Conservation (phyloP, 352 stramenopile species). For the Thalassiosira hispida region DNA sequence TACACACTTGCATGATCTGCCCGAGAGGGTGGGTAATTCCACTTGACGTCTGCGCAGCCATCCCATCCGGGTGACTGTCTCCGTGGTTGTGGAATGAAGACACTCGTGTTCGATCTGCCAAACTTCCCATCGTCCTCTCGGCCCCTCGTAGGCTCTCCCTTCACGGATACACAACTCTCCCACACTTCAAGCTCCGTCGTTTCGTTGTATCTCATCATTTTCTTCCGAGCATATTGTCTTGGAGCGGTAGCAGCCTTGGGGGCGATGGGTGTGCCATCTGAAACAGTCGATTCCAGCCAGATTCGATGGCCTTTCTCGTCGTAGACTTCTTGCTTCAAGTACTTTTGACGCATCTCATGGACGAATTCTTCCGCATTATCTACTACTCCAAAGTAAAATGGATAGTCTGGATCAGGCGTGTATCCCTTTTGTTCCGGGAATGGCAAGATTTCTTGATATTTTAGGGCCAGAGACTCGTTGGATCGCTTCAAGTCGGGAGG, state of each 20-base stretch:
- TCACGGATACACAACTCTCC: constrained; percentile 85
- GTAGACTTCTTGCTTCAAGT: constrained; percentile 58
- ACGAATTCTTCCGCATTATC: constrained; percentile 57
- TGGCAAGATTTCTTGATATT: constrained; percentile 67
- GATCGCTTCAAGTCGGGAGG: constrained; percentile 67
- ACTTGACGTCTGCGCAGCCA: constrained; percentile 89
- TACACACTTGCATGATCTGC: constrained; percentile 89
- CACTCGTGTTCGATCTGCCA: constrained; percentile 75
- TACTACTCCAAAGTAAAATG: constrained; percentile 66
- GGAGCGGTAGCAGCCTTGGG: constrained; percentile 77
- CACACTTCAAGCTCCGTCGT: constrained; percentile 52
- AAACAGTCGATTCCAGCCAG: constrained; percentile 57
- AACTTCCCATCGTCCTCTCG: constrained; percentile 64
- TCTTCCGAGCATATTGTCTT: constrained; percentile 72
- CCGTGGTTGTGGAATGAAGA: constrained; percentile 90
- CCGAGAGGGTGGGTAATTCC: constrained; percentile 63
- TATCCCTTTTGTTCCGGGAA: constrained; percentile 73
- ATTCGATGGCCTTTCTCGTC: constrained; percentile 43
- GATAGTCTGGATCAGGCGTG: constrained; percentile 62
- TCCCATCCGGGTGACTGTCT: constrained; percentile 93
- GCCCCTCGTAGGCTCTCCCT: constrained; percentile 88
- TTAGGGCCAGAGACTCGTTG: constrained; percentile 57
- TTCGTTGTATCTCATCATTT: constrained; percentile 50
- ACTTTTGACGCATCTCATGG: constrained; percentile 43
- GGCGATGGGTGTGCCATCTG: constrained; percentile 69